Base-by-base conservation (phyloP, 1,284 basidiomycete genomes). In the Trametes pubescens region DNA sequence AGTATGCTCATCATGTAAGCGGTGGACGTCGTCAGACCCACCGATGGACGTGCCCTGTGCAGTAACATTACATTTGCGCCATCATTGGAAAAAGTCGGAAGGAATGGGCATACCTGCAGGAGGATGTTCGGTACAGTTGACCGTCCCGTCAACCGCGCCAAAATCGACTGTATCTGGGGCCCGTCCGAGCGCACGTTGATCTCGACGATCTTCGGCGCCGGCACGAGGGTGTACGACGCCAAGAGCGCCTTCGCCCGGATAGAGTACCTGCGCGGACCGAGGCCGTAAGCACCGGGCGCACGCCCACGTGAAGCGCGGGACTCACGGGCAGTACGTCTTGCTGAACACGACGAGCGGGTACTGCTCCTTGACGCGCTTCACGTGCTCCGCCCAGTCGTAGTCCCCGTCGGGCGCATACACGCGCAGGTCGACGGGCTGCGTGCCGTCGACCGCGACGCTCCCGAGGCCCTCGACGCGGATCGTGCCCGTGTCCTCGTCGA, bases 291-390 rank as follows among this genome's bases (percentile, higher is more conserved):
- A 9, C 40, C 29, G 13, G 21, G 35, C 43, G 32, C 51, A 18
- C 40, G 22, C 51, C 46, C 16, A 11, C 22, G 0, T 7, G 9
- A 8, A 0, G 24, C 13, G 16, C 4, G 29, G 21, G 3, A 69
- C 69, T 56, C 66, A 87, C 90, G 86, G 86, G 83, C 92, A 94
- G 71, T 87, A 90, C 21, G 90, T 91, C 82, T 94, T 94, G 81
- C 92, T 93, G 71, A 94, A 94, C 16, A 94, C 86, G 52, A 94
- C 81, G 3, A 94, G 75, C 8, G 93, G 93, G 64, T 84, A 81
- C 46, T 85, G 76, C 24, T 81, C 72, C 51, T 84, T 79, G 61
- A 92, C 72, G 34, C 69, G 73, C 54, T 73, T 73, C 24, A 82
- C 74, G 56, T 85, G 79, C 57, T 79, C 75, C 21, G 70, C 68